These are phyloP conservation scores for Stereocaulon alpinum DNA, from an alignment of 495 filamentous ascomycete genomes.

Conservation along the genomic window DNA sequence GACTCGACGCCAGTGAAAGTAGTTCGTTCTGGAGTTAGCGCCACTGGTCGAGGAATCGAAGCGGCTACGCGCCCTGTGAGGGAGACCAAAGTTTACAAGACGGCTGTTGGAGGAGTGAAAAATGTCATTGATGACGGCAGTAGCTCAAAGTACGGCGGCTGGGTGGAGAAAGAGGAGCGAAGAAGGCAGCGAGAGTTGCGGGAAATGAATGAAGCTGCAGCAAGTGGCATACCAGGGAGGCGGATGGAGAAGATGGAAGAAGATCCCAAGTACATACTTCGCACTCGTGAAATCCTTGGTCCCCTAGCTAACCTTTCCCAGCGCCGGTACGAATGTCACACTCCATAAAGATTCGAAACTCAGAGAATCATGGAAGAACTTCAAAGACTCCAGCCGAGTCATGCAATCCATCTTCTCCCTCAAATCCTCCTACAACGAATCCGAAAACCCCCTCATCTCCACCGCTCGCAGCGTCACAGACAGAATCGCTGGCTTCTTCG, in stretches of 20 bases:
- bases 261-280: slow-evolving; percentile 71
- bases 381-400: slow-evolving; percentile 75
- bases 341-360: slow-evolving; percentile 92
- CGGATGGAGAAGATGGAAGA: slow-evolving; percentile 52
- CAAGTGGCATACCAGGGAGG: slow-evolving; percentile 33
- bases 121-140: slow-evolving; percentile 94
- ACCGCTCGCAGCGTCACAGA: slow-evolving; percentile 91
- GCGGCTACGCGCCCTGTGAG: slow-evolving; percentile 88
- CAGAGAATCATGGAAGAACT: slow-evolving; percentile 92
- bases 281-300: not conserved
- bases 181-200: slow-evolving; percentile 61
- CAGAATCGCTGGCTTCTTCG: slow-evolving; percentile 87
- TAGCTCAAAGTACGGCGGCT: slow-evolving; percentile 90
- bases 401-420: slow-evolving; percentile 82
- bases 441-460: slow-evolving; percentile 88
- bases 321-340: slow-evolving; percentile 87
- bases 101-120: slow-evolving; percentile 61
- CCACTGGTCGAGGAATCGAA: slow-evolving; percentile 77
- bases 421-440: slow-evolving; percentile 81
- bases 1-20: slow-evolving; percentile 88
- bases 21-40: slow-evolving; percentile 73
- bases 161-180: slow-evolving; percentile 90
- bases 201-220: slow-evolving; percentile 51
- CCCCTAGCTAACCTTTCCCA: slow-evolving; percentile 25
- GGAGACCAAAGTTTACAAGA: slow-evolving; percentile 87